Percentiles rank a stretch among this genome's conserved stretches.
These are phyloP conservation scores for Phytophthora melonis DNA, from an alignment of 352 stramenopile species.

Conservation along the genomic window DNA sequence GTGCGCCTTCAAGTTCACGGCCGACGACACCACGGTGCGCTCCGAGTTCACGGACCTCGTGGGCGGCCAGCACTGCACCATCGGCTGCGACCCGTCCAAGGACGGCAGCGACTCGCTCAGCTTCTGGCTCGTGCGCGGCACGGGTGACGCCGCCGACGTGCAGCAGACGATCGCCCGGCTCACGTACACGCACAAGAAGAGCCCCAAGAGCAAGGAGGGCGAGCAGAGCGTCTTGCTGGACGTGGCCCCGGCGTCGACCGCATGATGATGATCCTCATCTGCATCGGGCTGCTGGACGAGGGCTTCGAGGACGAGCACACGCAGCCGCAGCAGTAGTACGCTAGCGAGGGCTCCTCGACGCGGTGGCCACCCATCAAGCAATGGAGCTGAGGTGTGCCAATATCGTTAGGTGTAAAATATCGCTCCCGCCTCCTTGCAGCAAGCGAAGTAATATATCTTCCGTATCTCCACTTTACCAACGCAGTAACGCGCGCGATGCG, in stretches of 20 bases:
- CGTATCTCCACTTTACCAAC: constrained; percentile 7
- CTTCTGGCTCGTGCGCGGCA: constrained; percentile 50
- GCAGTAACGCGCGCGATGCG: background rate
- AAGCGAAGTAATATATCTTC: constrained; percentile 21
- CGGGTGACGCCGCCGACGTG: constrained; percentile 32
- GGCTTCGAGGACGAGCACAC: constrained; percentile 40
- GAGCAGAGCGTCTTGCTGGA: constrained; percentile 40
- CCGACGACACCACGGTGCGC: constrained; percentile 35
- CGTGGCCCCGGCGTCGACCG: constrained; percentile 45
- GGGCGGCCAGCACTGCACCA: constrained; percentile 38
- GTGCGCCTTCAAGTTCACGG: constrained; percentile 47
- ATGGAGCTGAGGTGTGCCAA: background rate
- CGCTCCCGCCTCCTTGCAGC: constrained; percentile 4
- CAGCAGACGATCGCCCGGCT: constrained; percentile 43
- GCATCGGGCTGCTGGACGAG: constrained; percentile 48
- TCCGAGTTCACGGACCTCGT: constrained; percentile 51
- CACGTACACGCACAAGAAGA: constrained; percentile 41
- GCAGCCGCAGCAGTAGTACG: constrained; percentile 16
- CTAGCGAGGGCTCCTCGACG: no score
- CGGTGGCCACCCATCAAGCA: background rate
- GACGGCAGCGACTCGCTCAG: constrained; percentile 34
- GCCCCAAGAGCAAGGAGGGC: constrained; percentile 23
- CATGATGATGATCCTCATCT: constrained; percentile 57
- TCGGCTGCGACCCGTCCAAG: constrained; percentile 36
- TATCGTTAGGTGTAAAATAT: constrained; percentile 6